phyloP scores from a whole-genome alignment of 805 yeast species.

The Wickerhamiella sorbophila region DNA sequence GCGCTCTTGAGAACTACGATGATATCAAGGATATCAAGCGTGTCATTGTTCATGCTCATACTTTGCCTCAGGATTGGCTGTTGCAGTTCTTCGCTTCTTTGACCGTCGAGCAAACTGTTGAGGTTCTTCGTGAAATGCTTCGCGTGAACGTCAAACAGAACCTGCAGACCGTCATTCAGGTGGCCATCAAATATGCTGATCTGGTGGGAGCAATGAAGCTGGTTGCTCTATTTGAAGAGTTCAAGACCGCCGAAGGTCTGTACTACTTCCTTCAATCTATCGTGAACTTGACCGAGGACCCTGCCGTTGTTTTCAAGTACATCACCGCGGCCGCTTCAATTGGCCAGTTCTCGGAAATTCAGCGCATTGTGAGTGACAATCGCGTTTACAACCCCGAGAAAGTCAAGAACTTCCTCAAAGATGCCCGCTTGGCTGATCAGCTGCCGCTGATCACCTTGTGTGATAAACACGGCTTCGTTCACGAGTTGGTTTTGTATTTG shows the following conservation, averaged over 20 bases:
- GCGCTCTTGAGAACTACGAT: constrained; percentile 92
- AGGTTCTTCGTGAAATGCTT: constrained; percentile 76
- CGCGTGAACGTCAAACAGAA: constrained; percentile 68
- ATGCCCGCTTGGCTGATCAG: constrained; percentile 86
- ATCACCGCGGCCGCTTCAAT: constrained; percentile 85
- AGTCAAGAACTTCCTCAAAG: constrained; percentile 93
- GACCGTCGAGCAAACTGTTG: constrained; percentile 83
- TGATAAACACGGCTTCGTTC: constrained; percentile 81
- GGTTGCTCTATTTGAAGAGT: constrained; percentile 86
- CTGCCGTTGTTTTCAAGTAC: constrained; percentile 91
- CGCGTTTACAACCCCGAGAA: constrained; percentile 91
- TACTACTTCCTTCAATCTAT: constrained; percentile 87
- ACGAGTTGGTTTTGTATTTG: constrained; percentile 81
- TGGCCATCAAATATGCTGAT: constrained; percentile 92
- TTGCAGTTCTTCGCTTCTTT: constrained; percentile 84
- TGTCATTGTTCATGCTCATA: constrained; percentile 72
- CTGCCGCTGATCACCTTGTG: constrained; percentile 92
- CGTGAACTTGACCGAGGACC: constrained; percentile 85
- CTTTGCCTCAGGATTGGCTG: constrained; percentile 83
- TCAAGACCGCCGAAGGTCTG: constrained; percentile 81
- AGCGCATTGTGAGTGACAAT: constrained; percentile 88
- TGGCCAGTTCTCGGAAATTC: constrained; percentile 87
- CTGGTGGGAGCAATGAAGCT: constrained; percentile 74
- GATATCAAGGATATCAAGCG: constrained; percentile 92
- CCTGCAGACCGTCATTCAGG: constrained; percentile 86